Evolutionary conservation across 129 eudicot genomes (phyloP).

Genomic region (Pittosporum tobira): DNA sequence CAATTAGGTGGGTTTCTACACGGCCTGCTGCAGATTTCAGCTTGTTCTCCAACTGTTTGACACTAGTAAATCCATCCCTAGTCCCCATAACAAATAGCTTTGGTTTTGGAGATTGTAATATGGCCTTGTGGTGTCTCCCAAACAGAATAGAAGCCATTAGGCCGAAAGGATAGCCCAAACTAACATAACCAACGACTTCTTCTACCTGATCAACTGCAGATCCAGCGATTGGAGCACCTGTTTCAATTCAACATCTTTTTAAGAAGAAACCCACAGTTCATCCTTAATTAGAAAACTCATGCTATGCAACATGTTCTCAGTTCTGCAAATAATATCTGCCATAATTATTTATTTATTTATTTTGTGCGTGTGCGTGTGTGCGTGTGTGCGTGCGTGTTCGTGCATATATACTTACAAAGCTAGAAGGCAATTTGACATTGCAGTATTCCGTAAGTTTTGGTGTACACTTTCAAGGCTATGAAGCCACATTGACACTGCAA

Average conservation of each 20-base stretch:
- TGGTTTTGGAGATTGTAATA: constrained; percentile 60
- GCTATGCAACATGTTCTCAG: no score
- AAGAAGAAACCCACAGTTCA: no score
- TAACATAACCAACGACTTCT: constrained; percentile 66
- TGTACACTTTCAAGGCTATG: no score
- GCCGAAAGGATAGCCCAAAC: constrained; percentile 88
- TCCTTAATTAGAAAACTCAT: no score
- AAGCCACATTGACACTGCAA: no score
- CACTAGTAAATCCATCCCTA: constrained; percentile 85
- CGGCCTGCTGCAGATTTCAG: constrained; percentile 62
- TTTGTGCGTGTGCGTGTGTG: no score
- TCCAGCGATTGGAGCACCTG: constrained; percentile 93
- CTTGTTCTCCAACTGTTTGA: constrained; percentile 71
- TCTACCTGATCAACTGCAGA: constrained; percentile 73
- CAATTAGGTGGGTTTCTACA: constrained; percentile 57
- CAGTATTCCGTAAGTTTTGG: no score
- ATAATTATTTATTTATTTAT: no score
- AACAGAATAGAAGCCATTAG: constrained; percentile 66
- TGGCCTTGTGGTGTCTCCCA: constrained; percentile 71
- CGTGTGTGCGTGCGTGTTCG: no score
- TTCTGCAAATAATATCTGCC: no score
- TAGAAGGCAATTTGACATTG: no score
- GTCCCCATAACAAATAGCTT: constrained; percentile 94
- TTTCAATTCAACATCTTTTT: neutral
- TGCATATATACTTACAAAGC: no score